These are phyloP conservation scores for Pezicula rhizophila DNA, from an alignment of 2,329 filamentous ascomycete species.

Conservation along the genomic window DNA sequence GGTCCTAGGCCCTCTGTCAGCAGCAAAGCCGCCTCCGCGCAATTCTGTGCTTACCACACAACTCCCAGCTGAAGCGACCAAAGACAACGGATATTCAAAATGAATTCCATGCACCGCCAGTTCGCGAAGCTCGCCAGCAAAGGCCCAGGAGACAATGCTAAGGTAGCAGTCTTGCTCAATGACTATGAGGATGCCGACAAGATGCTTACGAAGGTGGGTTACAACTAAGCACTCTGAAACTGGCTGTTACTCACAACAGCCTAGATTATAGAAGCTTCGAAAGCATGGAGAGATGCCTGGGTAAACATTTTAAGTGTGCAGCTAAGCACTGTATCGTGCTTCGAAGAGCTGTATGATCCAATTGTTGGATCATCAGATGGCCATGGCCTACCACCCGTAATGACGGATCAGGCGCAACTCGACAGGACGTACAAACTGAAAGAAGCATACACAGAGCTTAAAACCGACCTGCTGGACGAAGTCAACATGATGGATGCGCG, in stretches of 20 bases:
- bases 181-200: constrained; percentile 78
- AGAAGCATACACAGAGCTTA: constrained; percentile 64
- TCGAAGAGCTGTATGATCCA: constrained; percentile 70
- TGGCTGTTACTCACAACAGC: neutral
- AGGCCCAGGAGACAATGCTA: constrained; percentile 67
- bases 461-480: constrained; percentile 65
- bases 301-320: constrained; percentile 64
- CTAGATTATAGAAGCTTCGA: constrained; percentile 70
- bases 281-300: constrained; percentile 76
- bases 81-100: constrained; percentile 30
- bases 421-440: constrained; percentile 60
- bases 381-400: constrained; percentile 45
- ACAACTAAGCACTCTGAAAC: constrained; percentile 3
- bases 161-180: constrained; percentile 66
- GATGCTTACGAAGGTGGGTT: constrained; percentile 61
- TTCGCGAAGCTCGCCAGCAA: constrained; percentile 66
- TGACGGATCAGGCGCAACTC: constrained; percentile 58
- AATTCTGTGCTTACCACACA: neutral
- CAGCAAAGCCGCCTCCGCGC: neutral
- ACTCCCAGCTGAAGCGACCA: constrained; percentile 5
- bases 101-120: constrained; percentile 69
- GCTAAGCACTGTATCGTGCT: constrained; percentile 58
- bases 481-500: constrained; percentile 63
- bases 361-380: constrained; percentile 62
- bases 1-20: neutral